Evolutionary conservation across 768 basidiomycete genomes (phyloP), one percentile per base, ranked within the genome.

Genomic region (Collybia sp.): DNA sequence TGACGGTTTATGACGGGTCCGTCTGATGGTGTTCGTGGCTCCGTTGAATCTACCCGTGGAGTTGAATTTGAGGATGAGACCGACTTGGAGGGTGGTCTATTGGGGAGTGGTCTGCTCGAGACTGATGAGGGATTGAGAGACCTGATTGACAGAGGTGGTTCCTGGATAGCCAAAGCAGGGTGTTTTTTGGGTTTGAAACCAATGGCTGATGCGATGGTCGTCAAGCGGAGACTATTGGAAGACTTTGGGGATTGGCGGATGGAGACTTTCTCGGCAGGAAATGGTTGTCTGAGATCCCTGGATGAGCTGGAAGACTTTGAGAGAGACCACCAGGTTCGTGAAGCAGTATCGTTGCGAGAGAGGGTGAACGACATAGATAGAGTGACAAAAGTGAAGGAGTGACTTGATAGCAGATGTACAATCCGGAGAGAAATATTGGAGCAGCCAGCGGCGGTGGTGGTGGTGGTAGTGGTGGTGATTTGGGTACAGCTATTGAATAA

Each of bases 111-210:
- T 42, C 25, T 45, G 45, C 39, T 51, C 47, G 53, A 42, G 47
- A 52, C 39, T 25, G 56, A 51, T 42, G 47, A 53, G 42, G 58
- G 61, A 9, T 57, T 56, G 48, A 19, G 47, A 51, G 33, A 46
- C 55, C 16, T 51, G 58, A 53, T 20, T 51, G 45, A 36, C 47
- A 55, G 43, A 44, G 72, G 70, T 32, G 75, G 70, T 41, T 79
- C 74, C 47, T 80, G 73, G 45, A 81, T 76, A 42, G 79, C 64
- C 30, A 82, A 61, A 2, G 73, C 58, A 0, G 77, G 68, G 30
- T 69, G 67, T 53, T 83, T 86, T 66, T 80, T 86, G 16, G 76
- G 63, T 60, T 77, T 84, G 56, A 83, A 67, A 39, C 83, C 82
- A 33, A 88, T 76, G 32, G 77, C 82, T 40, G 76, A 69, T 9